Percentiles rank a stretch among this genome's conserved stretches.
These are phyloP conservation scores for Rauvolfia tetraphylla DNA, from an alignment of 257 asterid species.

Conservation along the genomic window DNA sequence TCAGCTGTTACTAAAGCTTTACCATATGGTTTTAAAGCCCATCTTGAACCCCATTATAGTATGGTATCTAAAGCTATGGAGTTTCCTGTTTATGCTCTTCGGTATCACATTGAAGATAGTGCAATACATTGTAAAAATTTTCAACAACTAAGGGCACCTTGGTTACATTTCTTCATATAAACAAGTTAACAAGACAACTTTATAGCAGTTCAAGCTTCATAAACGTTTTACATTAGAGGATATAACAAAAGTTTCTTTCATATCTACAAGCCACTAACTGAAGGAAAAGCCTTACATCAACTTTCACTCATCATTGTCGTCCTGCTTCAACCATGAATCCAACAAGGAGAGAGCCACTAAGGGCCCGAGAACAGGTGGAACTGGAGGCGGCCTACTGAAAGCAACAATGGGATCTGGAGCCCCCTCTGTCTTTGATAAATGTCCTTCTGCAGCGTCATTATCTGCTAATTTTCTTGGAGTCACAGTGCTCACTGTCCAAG, in stretches of 20 bases:
- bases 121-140: constrained; percentile 30
- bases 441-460: constrained; percentile 23
- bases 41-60: constrained; percentile 45
- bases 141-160: constrained; percentile 24
- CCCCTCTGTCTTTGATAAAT: constrained; percentile 22
- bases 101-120: constrained; percentile 37
- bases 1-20: constrained; percentile 40
- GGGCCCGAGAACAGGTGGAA: constrained; percentile 63
- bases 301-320: constrained; percentile 43
- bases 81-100: constrained; percentile 30
- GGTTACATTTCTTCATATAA: background rate
- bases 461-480: constrained; percentile 26
- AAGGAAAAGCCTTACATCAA: constrained; percentile 20
- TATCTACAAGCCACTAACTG: constrained; percentile 13
- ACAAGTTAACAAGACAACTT: background rate
- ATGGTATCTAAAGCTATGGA: constrained; percentile 54
- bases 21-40: constrained; percentile 33
- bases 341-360: constrained; percentile 52
- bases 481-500: constrained; percentile 28
- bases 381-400: constrained; percentile 54
- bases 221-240: constrained; percentile 10
- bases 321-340: constrained; percentile 43
- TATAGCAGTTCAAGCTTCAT: background rate
- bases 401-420: constrained; percentile 51
- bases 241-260: constrained; percentile 9